These are phyloP conservation scores for Fraxinus greggii DNA, from an alignment of 305 asterid genomes.

Conservation along the genomic window DNA sequence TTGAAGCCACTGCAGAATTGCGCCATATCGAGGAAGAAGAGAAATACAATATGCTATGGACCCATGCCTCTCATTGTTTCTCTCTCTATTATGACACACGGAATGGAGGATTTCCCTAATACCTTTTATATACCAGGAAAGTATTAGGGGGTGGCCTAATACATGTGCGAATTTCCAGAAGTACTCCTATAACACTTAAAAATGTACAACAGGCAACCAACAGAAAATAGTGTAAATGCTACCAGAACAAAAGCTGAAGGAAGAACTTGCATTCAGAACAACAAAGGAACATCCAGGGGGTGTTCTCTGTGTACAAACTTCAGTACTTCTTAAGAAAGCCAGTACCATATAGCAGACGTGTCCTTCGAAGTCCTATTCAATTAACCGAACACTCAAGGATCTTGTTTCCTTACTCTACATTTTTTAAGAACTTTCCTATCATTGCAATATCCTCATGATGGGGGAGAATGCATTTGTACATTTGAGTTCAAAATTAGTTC, in stretches of 20 bases:
- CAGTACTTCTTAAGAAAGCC: neutral
- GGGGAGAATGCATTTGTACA: neutral
- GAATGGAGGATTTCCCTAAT: neutral
- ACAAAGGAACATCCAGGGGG: constrained; percentile 1
- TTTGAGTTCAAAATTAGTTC: neutral
- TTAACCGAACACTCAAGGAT: neutral
- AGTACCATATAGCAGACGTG: neutral
- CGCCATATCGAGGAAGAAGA: neutral
- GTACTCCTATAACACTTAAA: neutral
- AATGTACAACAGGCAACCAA: neutral
- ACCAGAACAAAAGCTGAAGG: neutral
- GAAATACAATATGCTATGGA: neutral
- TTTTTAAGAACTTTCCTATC: neutral
- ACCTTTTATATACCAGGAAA: neutral
- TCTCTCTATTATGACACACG: neutral
- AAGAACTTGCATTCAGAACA: neutral
- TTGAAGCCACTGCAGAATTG: neutral
- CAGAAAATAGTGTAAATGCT: neutral
- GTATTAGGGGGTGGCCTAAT: neutral
- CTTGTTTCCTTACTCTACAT: neutral
- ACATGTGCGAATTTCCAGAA: neutral
- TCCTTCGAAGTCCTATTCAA: neutral
- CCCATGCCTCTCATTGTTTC: neutral
- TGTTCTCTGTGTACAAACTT: neutral
- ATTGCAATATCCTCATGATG: neutral